A percentile compares a stretch with the other conserved stretches of the same genome.
Conservation (phyloP, 2,329 filamentous ascomycete species). For the Aspergillus sergii region DNA sequence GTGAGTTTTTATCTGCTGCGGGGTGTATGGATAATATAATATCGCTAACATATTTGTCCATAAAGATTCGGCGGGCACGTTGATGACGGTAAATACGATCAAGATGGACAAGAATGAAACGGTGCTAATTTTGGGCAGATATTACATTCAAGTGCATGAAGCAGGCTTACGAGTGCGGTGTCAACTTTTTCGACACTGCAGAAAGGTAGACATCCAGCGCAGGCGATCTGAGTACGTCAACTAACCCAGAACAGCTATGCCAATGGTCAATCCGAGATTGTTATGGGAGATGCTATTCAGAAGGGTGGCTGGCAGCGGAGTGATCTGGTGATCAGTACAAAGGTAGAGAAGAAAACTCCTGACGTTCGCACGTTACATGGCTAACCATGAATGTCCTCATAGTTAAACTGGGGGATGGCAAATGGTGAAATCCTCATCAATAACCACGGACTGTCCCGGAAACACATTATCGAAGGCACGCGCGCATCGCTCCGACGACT, state of each 20-base stretch:
- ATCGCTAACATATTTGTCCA: background rate
- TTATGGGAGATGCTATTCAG: slow-evolving; percentile 60
- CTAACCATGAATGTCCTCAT: background rate
- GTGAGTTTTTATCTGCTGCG: slow-evolving; percentile 18
- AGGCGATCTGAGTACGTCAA: background rate
- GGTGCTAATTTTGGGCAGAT: slow-evolving; percentile 17
- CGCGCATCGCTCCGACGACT: slow-evolving; percentile 62
- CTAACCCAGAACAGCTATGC: slow-evolving; percentile 43
- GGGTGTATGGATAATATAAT: background rate
- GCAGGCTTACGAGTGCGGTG: slow-evolving; percentile 59
- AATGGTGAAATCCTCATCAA: slow-evolving; percentile 7
- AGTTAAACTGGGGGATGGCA: slow-evolving; percentile 7
- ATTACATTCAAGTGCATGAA: slow-evolving; percentile 44
- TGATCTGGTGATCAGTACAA: slow-evolving; percentile 47
- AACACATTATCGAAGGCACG: slow-evolving; percentile 68
- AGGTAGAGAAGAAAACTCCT: slow-evolving; percentile 22
- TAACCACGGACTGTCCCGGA: slow-evolving; percentile 6
- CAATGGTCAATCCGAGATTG: slow-evolving; percentile 54
- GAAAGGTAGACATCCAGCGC: slow-evolving; percentile 44
- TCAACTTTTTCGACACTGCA: slow-evolving; percentile 63
- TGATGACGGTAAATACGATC: slow-evolving; percentile 55
- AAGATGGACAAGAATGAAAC: too few relatives aligned
- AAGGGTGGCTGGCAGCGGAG: slow-evolving; percentile 61
- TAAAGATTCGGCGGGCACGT: slow-evolving; percentile 67
- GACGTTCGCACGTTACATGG: too few relatives aligned